phyloP scores from a whole-genome alignment of 2,329 filamentous ascomycete genomes.

The Cercospora brassicicola region DNA sequence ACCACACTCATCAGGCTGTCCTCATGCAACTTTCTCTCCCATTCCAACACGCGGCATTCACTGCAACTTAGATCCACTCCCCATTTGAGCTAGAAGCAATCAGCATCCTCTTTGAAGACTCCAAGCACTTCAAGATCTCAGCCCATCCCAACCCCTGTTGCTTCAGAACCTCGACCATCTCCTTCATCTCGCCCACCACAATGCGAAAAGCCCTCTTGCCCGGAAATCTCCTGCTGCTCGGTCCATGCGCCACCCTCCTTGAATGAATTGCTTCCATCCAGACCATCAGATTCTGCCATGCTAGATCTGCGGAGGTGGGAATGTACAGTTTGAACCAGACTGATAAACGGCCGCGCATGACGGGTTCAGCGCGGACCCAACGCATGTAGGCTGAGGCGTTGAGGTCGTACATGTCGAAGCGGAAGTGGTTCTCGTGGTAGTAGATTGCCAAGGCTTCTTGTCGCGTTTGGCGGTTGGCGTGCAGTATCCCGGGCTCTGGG shows the following conservation, averaged over 20 bases:
- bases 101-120: slow-evolving; percentile 5
- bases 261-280: slow-evolving; percentile 8
- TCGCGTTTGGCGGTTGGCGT: slow-evolving; percentile 18
- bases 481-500: slow-evolving; percentile 11
- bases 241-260: background rate
- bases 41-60: background rate
- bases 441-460: slow-evolving; percentile 19
- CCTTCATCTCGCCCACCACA: slow-evolving; percentile 13
- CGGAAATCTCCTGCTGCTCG: background rate
- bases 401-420: slow-evolving; percentile 11
- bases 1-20: background rate
- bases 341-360: background rate
- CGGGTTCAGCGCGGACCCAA: background rate
- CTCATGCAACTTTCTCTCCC: background rate
- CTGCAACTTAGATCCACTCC: slow-evolving; percentile 39
- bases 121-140: background rate
- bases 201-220: slow-evolving; percentile 5
- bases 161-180: slow-evolving; percentile 5
- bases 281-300: slow-evolving; percentile 6
- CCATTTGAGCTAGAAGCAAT: background rate
- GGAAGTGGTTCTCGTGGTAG: slow-evolving; percentile 25
- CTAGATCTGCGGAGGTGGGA: background rate
- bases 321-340: slow-evolving; percentile 11
- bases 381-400: slow-evolving; percentile 4
- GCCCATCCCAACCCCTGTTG: background rate